These are phyloP conservation scores for Avena sativa DNA, from an alignment of 176 grass and related monocot genomes.

Conservation along the genomic window DNA sequence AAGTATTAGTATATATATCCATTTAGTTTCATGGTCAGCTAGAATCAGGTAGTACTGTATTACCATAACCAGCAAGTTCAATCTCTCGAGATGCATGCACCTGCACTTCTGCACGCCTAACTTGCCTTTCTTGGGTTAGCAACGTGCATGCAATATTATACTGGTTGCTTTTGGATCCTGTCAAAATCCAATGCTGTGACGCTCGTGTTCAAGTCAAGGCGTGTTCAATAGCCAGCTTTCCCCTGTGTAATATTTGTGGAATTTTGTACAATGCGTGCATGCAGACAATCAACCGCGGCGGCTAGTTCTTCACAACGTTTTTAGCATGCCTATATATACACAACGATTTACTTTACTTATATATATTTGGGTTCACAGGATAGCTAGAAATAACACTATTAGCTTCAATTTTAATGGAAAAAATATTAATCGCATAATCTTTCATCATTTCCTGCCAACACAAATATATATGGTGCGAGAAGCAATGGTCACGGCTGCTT, in stretches of 20 bases:
- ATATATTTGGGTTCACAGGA: too few relatives aligned
- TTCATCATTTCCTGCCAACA: too few relatives aligned
- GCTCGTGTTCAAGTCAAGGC: constrained; percentile 38
- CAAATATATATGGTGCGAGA: too few relatives aligned
- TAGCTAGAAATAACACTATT: too few relatives aligned
- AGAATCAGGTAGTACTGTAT: too few relatives aligned
- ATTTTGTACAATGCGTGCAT: background rate
- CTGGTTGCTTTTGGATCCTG: background rate
- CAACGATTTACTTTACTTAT: too few relatives aligned
- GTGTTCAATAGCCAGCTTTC: background rate
- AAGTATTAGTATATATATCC: too few relatives aligned
- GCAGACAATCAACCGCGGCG: constrained; percentile 16
- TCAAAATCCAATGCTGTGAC: constrained; percentile 13
- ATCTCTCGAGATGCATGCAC: constrained; percentile 13
- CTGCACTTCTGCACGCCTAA: background rate
- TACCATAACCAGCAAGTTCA: background rate
- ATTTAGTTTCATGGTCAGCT: background rate
- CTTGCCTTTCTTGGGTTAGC: background rate
- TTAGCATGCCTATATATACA: background rate
- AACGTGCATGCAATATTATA: background rate
- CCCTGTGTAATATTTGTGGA: background rate
- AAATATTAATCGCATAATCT: too few relatives aligned
- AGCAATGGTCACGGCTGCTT: too few relatives aligned
- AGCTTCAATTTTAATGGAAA: too few relatives aligned
- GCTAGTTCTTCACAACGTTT: constrained; percentile 27